Percentiles rank a stretch among this genome's conserved stretches.
Evolutionary conservation across 176 grass and related monocot genomes (phyloP).

Genomic region (Thinopyrum elongatum): DNA sequence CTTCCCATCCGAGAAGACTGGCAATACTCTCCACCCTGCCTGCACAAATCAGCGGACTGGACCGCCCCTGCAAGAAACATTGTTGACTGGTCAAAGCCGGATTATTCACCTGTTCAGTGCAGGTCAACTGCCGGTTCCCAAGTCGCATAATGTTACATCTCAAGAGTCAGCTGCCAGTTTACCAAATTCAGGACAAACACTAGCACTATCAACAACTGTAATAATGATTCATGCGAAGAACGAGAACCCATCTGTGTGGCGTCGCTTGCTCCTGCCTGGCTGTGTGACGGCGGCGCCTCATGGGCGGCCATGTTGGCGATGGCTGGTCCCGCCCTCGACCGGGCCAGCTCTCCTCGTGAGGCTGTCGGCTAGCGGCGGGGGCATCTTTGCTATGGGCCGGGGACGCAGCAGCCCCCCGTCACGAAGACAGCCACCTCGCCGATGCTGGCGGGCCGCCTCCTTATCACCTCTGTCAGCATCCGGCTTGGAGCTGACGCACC

Average conservation of each 20-base stretch:
- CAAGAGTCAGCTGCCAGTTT: background rate
- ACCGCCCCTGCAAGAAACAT: too few species aligned
- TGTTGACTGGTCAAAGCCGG: too few species aligned
- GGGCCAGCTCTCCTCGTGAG: constrained; percentile 47
- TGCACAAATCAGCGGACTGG: too few species aligned
- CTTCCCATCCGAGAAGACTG: too few species aligned
- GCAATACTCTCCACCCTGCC: too few species aligned
- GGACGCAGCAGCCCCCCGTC: constrained; percentile 61
- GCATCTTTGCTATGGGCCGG: constrained; percentile 48
- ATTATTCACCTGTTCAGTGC: too few species aligned
- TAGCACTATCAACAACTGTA: background rate
- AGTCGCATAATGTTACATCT: background rate
- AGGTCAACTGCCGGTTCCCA: too few species aligned
- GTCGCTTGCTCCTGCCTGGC: too few species aligned
- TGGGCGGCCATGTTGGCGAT: constrained; percentile 60
- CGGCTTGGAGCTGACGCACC: constrained; percentile 65
- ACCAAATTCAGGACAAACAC: background rate
- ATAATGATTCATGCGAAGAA: background rate
- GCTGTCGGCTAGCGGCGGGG: constrained; percentile 42
- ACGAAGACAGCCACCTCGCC: constrained; percentile 89
- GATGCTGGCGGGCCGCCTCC: constrained; percentile 61
- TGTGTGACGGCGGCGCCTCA: constrained; percentile 55
- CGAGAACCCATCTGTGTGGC: too few species aligned
- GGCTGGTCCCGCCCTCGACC: constrained; percentile 32
- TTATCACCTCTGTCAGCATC: constrained; percentile 25